Conservation (phyloP, 2,329 filamentous ascomycete genomes). For the Pseudocercospora fijiensis region DNA sequence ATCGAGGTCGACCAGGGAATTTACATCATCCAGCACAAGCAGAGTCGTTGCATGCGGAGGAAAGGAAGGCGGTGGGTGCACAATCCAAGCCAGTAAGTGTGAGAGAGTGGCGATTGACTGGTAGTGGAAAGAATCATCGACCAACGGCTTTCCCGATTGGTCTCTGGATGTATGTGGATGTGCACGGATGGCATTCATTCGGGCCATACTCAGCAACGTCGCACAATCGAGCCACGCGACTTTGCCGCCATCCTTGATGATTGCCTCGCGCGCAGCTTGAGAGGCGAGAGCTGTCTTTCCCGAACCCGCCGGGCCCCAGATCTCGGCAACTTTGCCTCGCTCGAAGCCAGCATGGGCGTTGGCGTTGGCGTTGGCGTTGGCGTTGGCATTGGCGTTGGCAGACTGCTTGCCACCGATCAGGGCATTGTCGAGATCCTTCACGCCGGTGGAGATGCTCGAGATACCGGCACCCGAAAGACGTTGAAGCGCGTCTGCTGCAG, state of each 20-base stretch:
- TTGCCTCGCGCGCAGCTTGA: slow-evolving; percentile 51
- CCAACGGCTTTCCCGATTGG: not conserved
- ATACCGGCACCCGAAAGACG: not conserved
- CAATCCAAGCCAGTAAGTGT: slow-evolving; percentile 69
- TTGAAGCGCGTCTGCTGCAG: slow-evolving; percentile 17
- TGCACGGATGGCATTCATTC: slow-evolving; percentile 4
- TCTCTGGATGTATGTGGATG: not conserved
- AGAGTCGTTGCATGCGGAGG: slow-evolving; percentile 64
- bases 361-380: too few relatives aligned
- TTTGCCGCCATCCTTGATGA: slow-evolving; percentile 60
- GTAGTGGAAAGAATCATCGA: slow-evolving; percentile 56
- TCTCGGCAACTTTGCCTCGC: slow-evolving; percentile 76
- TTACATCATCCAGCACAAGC: slow-evolving; percentile 75
- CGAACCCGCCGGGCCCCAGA: slow-evolving; percentile 82
- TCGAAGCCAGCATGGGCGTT: slow-evolving; percentile 68
- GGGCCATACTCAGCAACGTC: slow-evolving; percentile 14
- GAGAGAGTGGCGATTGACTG: slow-evolving; percentile 59
- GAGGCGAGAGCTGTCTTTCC: slow-evolving; percentile 80
- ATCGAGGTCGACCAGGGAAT: slow-evolving; percentile 71
- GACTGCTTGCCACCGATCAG: slow-evolving; percentile 10
- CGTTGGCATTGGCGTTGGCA: too few relatives aligned
- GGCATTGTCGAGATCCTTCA: slow-evolving; percentile 16
- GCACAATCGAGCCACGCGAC: slow-evolving; percentile 68
- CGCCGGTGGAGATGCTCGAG: slow-evolving; percentile 15
- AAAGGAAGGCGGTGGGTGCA: slow-evolving; percentile 63